Conservation (phyloP, 139 green algal species). For the Coelastrella sp. region DNA sequence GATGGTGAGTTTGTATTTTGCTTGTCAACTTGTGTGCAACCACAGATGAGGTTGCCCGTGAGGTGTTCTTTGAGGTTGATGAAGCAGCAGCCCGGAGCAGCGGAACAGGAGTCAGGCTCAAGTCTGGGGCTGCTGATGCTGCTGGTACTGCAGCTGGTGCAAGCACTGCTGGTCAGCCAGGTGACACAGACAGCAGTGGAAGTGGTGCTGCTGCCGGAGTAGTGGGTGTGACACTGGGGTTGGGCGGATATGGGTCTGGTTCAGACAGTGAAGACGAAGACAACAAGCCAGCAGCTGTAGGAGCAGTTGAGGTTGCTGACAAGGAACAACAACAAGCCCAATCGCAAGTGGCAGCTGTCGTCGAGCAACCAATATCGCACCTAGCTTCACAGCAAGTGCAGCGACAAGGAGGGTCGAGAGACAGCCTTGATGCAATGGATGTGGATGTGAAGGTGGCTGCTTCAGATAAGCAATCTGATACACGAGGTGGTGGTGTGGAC, state of each 20-base stretch:
- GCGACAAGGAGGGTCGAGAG: neutral
- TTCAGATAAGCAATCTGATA: too few species aligned
- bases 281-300: neutral
- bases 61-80: constrained; percentile 51
- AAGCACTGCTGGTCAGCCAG: too few species aligned
- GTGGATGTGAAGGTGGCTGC: neutral
- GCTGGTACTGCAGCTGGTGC: constrained; percentile 9
- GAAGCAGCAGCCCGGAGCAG: neutral
- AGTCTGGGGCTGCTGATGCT: constrained; percentile 6
- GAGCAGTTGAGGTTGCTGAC: too few species aligned
- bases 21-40: too few species aligned
- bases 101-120: neutral
- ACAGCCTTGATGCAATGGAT: neutral
- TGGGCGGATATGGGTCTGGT: constrained; percentile 52
- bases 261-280: constrained; percentile 57
- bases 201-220: constrained; percentile 12
- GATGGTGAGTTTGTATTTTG: neutral
- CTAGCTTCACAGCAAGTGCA: neutral
- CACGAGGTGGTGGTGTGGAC: neutral
- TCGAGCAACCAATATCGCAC: neutral
- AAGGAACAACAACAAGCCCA: neutral
- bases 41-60: constrained; percentile 62
- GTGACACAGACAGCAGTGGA: constrained; percentile 22
- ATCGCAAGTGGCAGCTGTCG: too few species aligned
- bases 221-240: constrained; percentile 39